A percentile compares a stretch with the other conserved stretches of the same genome.
These are phyloP conservation scores for Pythium plurisporium DNA, from an alignment of 352 stramenopile genomes.

Conservation along the genomic window DNA sequence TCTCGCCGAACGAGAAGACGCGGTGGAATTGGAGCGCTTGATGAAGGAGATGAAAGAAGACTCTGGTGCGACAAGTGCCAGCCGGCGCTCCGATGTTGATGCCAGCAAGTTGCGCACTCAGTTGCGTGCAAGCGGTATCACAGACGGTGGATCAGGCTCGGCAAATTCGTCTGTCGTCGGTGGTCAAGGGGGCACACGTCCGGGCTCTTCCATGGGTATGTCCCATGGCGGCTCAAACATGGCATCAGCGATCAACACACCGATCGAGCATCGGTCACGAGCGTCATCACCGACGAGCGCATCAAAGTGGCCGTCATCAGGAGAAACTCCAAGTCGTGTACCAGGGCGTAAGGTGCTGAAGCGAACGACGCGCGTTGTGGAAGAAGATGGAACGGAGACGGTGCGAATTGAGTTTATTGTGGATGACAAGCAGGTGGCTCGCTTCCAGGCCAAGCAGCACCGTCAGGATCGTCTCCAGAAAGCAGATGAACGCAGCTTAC, in stretches of 20 bases:
- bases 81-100: slow-evolving; percentile 61
- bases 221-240: slow-evolving; percentile 55
- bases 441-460: slow-evolving; percentile 72
- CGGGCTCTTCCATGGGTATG: slow-evolving; percentile 24
- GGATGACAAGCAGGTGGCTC: slow-evolving; percentile 62
- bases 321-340: slow-evolving; percentile 14
- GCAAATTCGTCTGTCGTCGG: slow-evolving; percentile 8
- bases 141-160: slow-evolving; percentile 35
- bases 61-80: slow-evolving; percentile 34
- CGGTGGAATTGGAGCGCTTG: slow-evolving; percentile 66
- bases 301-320: slow-evolving; percentile 2
- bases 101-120: slow-evolving; percentile 56
- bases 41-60: slow-evolving; percentile 85
- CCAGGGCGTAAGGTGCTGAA: slow-evolving; percentile 58
- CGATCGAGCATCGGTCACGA: slow-evolving; percentile 61
- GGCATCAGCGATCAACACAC: slow-evolving; percentile 61
- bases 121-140: slow-evolving; percentile 68
- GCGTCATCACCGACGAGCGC: slow-evolving; percentile 57
- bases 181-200: slow-evolving; percentile 17
- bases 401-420: slow-evolving; percentile 80
- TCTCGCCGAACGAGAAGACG: slow-evolving; percentile 70
- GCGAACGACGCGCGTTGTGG: slow-evolving; percentile 66
- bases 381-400: slow-evolving; percentile 74
- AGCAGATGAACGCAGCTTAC: slow-evolving; percentile 37
- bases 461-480: slow-evolving; percentile 68